Evolutionary conservation across 2,329 filamentous ascomycete species (phyloP), one percentile per base, ranked within the genome.

Genomic region (Penicillium hesseltinei): DNA sequence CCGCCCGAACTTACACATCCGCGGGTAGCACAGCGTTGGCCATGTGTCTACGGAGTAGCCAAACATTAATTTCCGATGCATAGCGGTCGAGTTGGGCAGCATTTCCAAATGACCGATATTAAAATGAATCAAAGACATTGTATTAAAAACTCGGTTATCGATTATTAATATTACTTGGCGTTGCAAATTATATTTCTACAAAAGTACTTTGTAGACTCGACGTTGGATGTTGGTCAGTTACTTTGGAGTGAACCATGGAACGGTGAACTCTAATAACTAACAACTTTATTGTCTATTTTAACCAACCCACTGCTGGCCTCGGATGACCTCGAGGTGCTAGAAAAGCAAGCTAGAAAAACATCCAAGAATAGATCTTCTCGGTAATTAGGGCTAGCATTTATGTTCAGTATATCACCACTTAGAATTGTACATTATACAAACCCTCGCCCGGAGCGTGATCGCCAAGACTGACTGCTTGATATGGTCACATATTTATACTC

Each of bases 161-260:
- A 27, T 19, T 19, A 44, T 45, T 9, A 43, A 23, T 42, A 7
- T 31, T 5, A 19, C 21, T 36, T 19, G 15, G 6, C 21, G 11
- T 39, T 25, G 27, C n/a, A 15, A 44, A 44, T 5, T 27, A 27
- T 27, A 40, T 43, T 19, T 31, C 17, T 23, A 9, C 36, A n/a
- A 36, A 54, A 42, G 29, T 44, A 51, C 39, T 15, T 35, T 35
- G 45, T 25, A 36, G 31, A 56, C 23, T 27, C 25, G 53, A 51
- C 53, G 53, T 56, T 25, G 10, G 31, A 44, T 33, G 31, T 51
- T 55, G 38, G 46, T 55, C 39, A 27, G 53, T 51, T 48, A 55
- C 44, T 51, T 55, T 36, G 5, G 25, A 44, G n/a, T 51, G 54
- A 57, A 53, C 54, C 54, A 47, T 53, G 54, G 54, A 57, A 53